These are phyloP conservation scores for Alloteropsis angusta DNA, from an alignment of 202 grass and related monocot species.

Conservation along the genomic window DNA sequence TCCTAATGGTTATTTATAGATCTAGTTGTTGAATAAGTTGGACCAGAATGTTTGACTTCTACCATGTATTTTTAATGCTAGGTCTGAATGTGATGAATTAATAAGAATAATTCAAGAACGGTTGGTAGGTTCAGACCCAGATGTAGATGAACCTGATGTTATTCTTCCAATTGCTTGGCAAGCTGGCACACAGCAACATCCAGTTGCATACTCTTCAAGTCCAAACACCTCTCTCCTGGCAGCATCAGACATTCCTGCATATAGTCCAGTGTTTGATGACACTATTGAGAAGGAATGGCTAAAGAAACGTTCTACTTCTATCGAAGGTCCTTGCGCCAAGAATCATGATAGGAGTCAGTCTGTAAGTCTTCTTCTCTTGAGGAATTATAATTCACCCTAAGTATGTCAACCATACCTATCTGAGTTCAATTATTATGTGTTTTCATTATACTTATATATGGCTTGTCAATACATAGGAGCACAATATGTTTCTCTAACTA, in stretches of 20 bases:
- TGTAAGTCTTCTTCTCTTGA: conserved; percentile 1
- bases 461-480: background rate
- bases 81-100: conserved; percentile 44
- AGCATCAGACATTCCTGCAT: background rate
- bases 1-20: background rate
- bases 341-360: background rate
- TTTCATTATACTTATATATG: background rate
- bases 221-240: conserved; percentile 18
- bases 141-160: background rate
- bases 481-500: background rate
- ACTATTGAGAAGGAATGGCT: conserved; percentile 26
- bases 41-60: conserved; percentile 11
- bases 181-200: background rate
- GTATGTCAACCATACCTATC: background rate
- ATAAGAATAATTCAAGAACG: conserved; percentile 53
- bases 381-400: background rate
- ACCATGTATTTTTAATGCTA: conserved; percentile 9
- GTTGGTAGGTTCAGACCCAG: conserved; percentile 25
- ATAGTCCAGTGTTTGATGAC: conserved; percentile 12
- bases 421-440: background rate
- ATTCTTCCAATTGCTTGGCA: conserved; percentile 25
- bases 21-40: background rate
- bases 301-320: background rate
- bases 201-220: conserved; percentile 24
- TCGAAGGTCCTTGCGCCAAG: conserved; percentile 16